Percentiles rank a stretch among this genome's conserved stretches.
These are phyloP conservation scores for Amaranthus hypochondriacus DNA, from an alignment of 148 eudicot genomes.

Conservation along the genomic window DNA sequence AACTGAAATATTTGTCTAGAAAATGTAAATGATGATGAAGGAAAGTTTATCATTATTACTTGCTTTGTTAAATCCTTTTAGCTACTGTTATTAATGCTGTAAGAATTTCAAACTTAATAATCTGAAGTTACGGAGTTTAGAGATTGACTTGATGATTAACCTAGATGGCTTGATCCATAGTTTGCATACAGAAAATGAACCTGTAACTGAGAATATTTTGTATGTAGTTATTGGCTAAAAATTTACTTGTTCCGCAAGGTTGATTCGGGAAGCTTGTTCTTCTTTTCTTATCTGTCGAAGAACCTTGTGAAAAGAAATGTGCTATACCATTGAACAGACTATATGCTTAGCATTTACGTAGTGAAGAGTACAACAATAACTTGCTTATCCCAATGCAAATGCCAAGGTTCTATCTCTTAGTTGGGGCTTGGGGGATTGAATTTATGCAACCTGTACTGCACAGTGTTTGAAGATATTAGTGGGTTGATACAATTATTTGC, in stretches of 20 bases:
- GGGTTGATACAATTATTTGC: neutral
- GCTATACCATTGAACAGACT: neutral
- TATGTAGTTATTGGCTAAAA: neutral
- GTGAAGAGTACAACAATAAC: neutral
- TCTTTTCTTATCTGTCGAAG: neutral
- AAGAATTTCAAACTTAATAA: neutral
- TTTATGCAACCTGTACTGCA: no score
- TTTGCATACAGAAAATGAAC: neutral
- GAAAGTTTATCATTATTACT: neutral
- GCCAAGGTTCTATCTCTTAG: no score
- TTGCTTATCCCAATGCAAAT: no score
- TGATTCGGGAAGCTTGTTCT: neutral
- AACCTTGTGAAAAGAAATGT: neutral
- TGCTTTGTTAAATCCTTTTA: neutral
- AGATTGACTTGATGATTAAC: neutral
- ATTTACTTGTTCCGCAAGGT: neutral
- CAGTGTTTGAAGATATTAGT: neutral
- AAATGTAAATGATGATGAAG: neutral
- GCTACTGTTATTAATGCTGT: neutral
- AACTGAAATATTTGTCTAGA: neutral
- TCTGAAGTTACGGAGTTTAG: neutral
- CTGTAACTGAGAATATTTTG: neutral
- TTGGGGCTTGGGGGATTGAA: no score
- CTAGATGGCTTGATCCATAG: no score
- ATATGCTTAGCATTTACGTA: neutral